phyloP scores from a whole-genome alignment of 345 rosid species.

The Chamaenerion angustifolium region DNA sequence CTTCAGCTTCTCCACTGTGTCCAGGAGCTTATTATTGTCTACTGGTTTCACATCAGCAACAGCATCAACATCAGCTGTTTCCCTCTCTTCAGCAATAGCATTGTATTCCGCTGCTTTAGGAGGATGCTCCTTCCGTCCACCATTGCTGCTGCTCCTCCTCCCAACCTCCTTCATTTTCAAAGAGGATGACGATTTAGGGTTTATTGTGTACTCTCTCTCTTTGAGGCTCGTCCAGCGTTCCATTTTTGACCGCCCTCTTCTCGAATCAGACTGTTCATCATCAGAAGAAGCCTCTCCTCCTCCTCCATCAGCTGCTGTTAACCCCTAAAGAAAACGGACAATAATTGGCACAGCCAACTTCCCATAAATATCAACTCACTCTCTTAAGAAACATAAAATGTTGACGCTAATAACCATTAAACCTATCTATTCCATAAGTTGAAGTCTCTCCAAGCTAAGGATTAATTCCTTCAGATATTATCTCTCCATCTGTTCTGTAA shows the following conservation, averaged over 20 bases:
- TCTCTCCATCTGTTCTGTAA: no score
- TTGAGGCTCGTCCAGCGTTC: slow-evolving; percentile 95
- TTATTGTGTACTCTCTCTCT: slow-evolving; percentile 54
- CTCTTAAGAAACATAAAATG: not conserved
- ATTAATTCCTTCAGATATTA: no score
- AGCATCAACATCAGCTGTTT: not conserved
- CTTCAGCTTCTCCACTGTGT: slow-evolving; percentile 94
- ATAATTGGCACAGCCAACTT: slow-evolving; percentile 21
- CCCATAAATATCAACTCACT: slow-evolving; percentile 1
- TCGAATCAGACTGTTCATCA: slow-evolving; percentile 65
- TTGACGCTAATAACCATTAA: no score
- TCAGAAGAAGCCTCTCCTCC: slow-evolving; percentile 59
- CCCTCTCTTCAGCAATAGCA: not conserved
- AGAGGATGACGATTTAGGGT: slow-evolving; percentile 47
- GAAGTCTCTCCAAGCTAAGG: no score
- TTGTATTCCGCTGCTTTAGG: slow-evolving; percentile 15
- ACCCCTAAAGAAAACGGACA: slow-evolving; percentile 33
- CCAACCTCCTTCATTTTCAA: slow-evolving; percentile 48
- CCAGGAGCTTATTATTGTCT: slow-evolving; percentile 55
- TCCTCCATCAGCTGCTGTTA: not conserved
- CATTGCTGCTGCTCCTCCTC: slow-evolving; percentile 21
- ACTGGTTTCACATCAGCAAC: no score
- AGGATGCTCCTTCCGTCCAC: not conserved
- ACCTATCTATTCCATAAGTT: no score
- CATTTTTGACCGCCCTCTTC: slow-evolving; percentile 73